Percentiles rank a stretch among this genome's conserved stretches.
phyloP scores from a whole-genome alignment of 2,329 filamentous ascomycete genomes.

The Diaporthe citriasiana region DNA sequence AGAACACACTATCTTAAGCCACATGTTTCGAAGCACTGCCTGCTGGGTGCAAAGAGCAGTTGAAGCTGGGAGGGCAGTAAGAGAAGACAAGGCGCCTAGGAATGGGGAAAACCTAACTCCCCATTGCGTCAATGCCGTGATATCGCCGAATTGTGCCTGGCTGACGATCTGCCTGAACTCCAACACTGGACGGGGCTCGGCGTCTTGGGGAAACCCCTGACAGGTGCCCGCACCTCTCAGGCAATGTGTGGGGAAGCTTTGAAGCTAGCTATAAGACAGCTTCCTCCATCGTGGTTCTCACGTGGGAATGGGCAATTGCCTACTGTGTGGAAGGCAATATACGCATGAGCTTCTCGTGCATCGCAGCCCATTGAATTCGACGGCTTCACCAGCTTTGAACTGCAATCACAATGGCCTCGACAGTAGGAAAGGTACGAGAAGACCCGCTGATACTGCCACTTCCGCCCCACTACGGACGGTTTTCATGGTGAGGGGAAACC shows the following conservation, averaged over 20 bases:
- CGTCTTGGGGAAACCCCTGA: conserved; percentile 4
- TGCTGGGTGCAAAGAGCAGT: neutral
- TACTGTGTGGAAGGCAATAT: neutral
- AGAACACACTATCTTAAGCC: neutral
- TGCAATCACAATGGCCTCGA: conserved; percentile 39
- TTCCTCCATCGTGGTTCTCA: neutral
- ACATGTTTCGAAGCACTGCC: neutral
- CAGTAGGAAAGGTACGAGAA: conserved; percentile 38
- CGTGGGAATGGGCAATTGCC: neutral
- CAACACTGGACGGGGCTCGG: conserved; percentile 22
- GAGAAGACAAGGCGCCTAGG: neutral
- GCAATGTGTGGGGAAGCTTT: conserved; percentile 8
- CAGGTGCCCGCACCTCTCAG: conserved; percentile 16
- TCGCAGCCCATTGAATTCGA: neutral
- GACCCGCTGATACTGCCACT: neutral
- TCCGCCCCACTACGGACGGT: neutral
- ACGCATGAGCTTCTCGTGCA: neutral
- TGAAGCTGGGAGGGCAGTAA: neutral
- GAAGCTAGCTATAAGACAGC: conserved; percentile 22
- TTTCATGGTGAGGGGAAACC: neutral
- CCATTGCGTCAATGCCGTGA: conserved; percentile 34
- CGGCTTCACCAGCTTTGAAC: neutral
- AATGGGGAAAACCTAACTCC: neutral
- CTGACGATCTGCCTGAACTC: conserved; percentile 6
- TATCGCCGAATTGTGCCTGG: conserved; percentile 32